Evolutionary conservation across 164 flowering plant species (phyloP).

Genomic region (Cinnamomum chago): DNA sequence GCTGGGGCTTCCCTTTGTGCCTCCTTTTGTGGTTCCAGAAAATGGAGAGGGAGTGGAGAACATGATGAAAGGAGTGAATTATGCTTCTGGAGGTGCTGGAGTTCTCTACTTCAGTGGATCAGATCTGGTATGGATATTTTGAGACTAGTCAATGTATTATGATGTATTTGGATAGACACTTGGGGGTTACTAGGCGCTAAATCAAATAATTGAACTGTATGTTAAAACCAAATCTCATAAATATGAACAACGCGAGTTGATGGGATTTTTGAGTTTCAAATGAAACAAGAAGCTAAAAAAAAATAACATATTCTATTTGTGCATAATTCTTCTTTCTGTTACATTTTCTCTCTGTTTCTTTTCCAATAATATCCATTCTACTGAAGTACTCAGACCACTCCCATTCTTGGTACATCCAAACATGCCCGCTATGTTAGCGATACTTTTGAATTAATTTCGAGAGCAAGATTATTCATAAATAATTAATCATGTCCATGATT

Average conservation of each 20-base stretch:
- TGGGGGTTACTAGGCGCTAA: neutral
- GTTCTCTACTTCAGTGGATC: conserved; percentile 80
- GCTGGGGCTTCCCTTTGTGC: conserved; percentile 82
- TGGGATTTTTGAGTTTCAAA: too few relatives aligned
- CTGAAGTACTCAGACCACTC: neutral
- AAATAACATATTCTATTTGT: too few relatives aligned
- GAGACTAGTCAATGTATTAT: neutral
- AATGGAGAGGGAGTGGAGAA: conserved; percentile 51
- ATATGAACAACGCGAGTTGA: too few relatives aligned
- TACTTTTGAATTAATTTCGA: neutral
- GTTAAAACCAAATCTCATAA: neutral
- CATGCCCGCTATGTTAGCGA: neutral
- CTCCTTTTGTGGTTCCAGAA: conserved; percentile 67
- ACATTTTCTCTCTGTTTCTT: neutral
- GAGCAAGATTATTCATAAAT: neutral
- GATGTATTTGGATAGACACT: neutral
- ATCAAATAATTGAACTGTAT: neutral
- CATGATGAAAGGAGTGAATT: conserved; percentile 84
- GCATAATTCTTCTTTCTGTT: too few relatives aligned
- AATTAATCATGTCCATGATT: neutral
- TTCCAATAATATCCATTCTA: neutral
- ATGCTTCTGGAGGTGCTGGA: conserved; percentile 94
- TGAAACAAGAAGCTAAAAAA: too few relatives aligned
- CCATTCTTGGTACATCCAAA: neutral
- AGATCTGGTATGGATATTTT: conserved; percentile 50